A percentile compares a stretch with the other conserved stretches of the same genome.
Conservation (phyloP, 805 yeast genomes). For the Pichia nakasei region DNA sequence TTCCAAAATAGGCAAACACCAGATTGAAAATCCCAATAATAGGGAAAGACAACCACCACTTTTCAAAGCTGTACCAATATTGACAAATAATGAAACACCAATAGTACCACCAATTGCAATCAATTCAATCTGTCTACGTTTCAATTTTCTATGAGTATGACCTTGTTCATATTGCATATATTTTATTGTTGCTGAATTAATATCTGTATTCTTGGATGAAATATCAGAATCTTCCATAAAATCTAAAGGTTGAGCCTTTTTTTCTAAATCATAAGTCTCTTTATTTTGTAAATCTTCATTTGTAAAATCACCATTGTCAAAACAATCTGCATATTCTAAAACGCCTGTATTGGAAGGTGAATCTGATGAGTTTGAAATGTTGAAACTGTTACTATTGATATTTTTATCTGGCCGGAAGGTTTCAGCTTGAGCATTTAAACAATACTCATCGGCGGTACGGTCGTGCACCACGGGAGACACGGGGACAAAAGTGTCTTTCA, state of each 20-base stretch:
- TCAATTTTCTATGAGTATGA: constrained; percentile 26
- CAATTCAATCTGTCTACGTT: constrained; percentile 64
- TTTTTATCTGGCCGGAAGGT: not conserved
- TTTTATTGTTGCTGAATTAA: not conserved
- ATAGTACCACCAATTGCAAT: constrained; percentile 58
- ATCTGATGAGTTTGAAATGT: no score
- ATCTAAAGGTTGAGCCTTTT: not conserved
- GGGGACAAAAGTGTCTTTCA: constrained; percentile 14
- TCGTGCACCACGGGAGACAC: constrained; percentile 5
- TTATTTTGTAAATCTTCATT: constrained; percentile 1
- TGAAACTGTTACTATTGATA: not conserved
- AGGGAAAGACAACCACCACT: constrained; percentile 34
- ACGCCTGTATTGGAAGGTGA: not conserved
- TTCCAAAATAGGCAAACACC: constrained; percentile 36
- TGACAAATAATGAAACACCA: constrained; percentile 36
- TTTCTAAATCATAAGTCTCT: not conserved
- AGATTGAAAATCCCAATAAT: constrained; percentile 30
- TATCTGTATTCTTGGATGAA: not conserved
- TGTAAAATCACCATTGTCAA: constrained; percentile 6
- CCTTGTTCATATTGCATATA: constrained; percentile 11
- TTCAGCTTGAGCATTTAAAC: constrained; percentile 10
- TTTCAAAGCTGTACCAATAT: constrained; percentile 33
- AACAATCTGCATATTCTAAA: constrained; percentile 9
- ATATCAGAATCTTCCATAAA: not conserved
- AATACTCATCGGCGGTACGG: not conserved